A percentile compares a stretch with the other conserved stretches of the same genome.
Conservation (phyloP, 1,284 basidiomycete genomes). For the Cryptococcus sp. region DNA sequence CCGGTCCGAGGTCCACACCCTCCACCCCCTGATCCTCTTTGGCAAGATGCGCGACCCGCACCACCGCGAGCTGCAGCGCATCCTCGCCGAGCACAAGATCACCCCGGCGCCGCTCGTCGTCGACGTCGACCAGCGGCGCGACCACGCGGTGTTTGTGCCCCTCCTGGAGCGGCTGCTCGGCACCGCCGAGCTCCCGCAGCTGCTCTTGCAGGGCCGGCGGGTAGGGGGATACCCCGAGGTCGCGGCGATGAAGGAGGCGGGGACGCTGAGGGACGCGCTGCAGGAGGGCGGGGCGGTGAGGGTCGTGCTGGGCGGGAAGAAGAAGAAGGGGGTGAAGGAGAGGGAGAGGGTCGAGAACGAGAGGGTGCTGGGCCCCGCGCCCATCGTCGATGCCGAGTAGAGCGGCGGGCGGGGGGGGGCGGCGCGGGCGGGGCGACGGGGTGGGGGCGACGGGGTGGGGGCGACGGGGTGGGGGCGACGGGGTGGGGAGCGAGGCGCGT, state of each 20-base stretch:
- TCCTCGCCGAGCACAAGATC: slow-evolving; percentile 61
- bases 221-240: slow-evolving; percentile 61
- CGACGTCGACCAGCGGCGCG: slow-evolving; percentile 66
- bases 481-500: too few species aligned
- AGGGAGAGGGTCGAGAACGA: slow-evolving; percentile 32
- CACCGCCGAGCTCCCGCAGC: slow-evolving; percentile 61
- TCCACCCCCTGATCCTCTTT: slow-evolving; percentile 73
- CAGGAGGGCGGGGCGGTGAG: slow-evolving; percentile 58
- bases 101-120: slow-evolving; percentile 66
- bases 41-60: slow-evolving; percentile 61
- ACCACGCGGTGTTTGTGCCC: slow-evolving; percentile 54
- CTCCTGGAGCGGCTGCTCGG: slow-evolving; percentile 59
- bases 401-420: too few species aligned
- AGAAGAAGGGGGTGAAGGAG: slow-evolving; percentile 55
- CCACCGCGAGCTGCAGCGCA: slow-evolving; percentile 62
- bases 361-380: slow-evolving; percentile 28
- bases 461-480: too few species aligned
- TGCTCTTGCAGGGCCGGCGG: slow-evolving; percentile 64
- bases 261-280: slow-evolving; percentile 57
- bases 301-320: too few species aligned
- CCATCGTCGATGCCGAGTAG: slow-evolving; percentile 16
- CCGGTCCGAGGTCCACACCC: slow-evolving; percentile 58
- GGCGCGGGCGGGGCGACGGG: neutral
- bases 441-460: neutral
- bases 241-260: slow-evolving; percentile 52